A percentile compares a stretch with the other conserved stretches of the same genome.
These are phyloP conservation scores for Scytalidium lignicola DNA, from an alignment of 2,329 filamentous ascomycete genomes.

Conservation along the genomic window DNA sequence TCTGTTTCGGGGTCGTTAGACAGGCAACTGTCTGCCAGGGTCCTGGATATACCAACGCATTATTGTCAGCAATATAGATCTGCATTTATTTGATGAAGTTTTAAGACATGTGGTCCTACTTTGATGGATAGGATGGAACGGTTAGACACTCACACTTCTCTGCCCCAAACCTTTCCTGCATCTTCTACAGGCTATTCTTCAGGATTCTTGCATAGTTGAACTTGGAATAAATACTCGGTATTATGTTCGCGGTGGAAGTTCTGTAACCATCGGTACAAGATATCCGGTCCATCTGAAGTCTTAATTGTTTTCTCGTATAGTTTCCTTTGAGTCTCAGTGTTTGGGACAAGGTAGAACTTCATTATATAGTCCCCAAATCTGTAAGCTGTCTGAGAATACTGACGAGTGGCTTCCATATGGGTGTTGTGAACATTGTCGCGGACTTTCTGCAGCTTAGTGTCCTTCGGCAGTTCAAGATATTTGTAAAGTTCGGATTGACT, in stretches of 20 bases:
- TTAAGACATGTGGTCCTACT: too few relatives aligned
- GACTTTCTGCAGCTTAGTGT: slow-evolving; percentile 34
- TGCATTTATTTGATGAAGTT: too few relatives aligned
- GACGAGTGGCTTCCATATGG: slow-evolving; percentile 30
- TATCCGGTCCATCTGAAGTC: slow-evolving; percentile 26
- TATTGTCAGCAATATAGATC: too few relatives aligned
- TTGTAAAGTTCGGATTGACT: slow-evolving; percentile 35
- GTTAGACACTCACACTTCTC: slow-evolving; percentile 28
- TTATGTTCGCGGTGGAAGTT: slow-evolving; percentile 34
- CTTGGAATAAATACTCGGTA: slow-evolving; percentile 39
- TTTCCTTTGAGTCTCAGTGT: slow-evolving; percentile 33
- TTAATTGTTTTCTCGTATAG: slow-evolving; percentile 34
- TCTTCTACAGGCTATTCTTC: slow-evolving; percentile 42
- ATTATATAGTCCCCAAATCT: slow-evolving; percentile 41
- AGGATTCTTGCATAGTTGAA: slow-evolving; percentile 41
- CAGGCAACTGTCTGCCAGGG: slow-evolving; percentile 41
- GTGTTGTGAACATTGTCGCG: slow-evolving; percentile 34
- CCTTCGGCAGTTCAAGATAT: slow-evolving; percentile 32
- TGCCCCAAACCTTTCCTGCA: slow-evolving; percentile 36
- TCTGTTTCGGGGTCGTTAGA: slow-evolving; percentile 34
- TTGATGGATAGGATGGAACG: neutral
- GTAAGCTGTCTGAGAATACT: slow-evolving; percentile 43
- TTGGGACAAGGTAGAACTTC: slow-evolving; percentile 42
- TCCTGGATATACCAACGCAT: slow-evolving; percentile 10
- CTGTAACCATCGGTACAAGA: slow-evolving; percentile 34